Conservation (phyloP, 306 rosid species). For the Dalbergia oliveri region DNA sequence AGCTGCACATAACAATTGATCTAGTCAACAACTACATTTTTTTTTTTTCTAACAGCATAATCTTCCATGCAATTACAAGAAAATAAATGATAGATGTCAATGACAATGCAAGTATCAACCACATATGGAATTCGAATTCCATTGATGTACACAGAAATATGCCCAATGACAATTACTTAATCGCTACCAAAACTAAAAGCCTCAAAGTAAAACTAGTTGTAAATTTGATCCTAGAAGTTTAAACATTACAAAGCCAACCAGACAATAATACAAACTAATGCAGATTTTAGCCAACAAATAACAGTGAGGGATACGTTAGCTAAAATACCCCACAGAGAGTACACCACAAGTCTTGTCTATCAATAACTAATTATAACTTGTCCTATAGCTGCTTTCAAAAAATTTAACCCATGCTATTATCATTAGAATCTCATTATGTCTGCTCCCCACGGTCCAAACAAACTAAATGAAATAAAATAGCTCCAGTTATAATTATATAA, state of each 20-base stretch:
- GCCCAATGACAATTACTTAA: background rate
- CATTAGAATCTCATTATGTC: background rate
- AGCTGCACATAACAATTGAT: constrained; percentile 47
- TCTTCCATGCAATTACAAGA: background rate
- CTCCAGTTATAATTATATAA: background rate
- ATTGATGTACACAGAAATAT: background rate
- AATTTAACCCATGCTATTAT: background rate
- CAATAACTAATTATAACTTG: background rate
- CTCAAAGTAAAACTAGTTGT: background rate
- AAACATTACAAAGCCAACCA: background rate
- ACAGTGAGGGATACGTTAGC: background rate
- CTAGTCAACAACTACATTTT: background rate
- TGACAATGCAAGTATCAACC: background rate
- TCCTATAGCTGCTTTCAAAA: background rate
- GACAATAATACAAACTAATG: background rate
- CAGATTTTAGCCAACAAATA: background rate
- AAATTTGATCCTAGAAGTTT: background rate
- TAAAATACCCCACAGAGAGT: background rate
- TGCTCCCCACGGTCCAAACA: background rate
- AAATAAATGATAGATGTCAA: constrained; percentile 1
- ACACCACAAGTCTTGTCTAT: background rate
- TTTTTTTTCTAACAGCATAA: background rate
- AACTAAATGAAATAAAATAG: background rate
- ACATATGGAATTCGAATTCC: background rate
- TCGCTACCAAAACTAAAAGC: background rate